Percentiles rank a stretch among this genome's conserved stretches.
Conservation (phyloP, 169 alveolate genomes). For the Cryptosporidium meleagridis region DNA sequence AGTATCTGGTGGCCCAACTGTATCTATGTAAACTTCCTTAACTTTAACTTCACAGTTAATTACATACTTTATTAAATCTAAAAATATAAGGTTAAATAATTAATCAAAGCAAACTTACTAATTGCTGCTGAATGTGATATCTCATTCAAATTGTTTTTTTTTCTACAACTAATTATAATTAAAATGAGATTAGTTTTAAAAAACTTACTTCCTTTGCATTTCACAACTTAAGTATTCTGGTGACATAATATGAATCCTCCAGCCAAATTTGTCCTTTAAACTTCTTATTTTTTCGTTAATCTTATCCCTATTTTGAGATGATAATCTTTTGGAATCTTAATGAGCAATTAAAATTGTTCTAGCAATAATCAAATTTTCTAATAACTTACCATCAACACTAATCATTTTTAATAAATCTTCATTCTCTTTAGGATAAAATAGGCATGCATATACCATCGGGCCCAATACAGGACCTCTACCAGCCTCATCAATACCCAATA, state of each 20-base stretch:
- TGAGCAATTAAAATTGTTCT: not conserved
- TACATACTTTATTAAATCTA: conserved; percentile 80
- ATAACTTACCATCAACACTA: conserved; percentile 84
- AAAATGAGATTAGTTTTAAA: not conserved
- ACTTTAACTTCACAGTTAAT: conserved; percentile 78
- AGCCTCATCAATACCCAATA: conserved; percentile 98
- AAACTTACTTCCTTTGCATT: conserved; percentile 85
- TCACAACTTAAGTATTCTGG: conserved; percentile 88
- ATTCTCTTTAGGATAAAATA: conserved; percentile 88
- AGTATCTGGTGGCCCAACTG: conserved; percentile 94
- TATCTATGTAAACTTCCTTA: conserved; percentile 89
- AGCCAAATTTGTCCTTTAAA: conserved; percentile 83
- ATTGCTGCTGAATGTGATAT: conserved; percentile 93
- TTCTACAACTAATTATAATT: conserved; percentile 76
- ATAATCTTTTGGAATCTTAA: conserved; percentile 89
- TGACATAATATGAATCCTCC: conserved; percentile 79
- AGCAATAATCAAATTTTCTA: not conserved
- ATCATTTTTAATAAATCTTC: conserved; percentile 83
- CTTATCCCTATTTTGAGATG: conserved; percentile 85
- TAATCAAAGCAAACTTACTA: conserved; percentile 20
- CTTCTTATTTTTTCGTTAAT: conserved; percentile 82
- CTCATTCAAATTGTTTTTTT: conserved; percentile 88
- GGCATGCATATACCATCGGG: conserved; percentile 97
- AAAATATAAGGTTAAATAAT: not conserved
- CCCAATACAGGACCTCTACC: conserved; percentile 99